These are phyloP conservation scores for Didymosphaeria variabile DNA, from an alignment of 2,329 filamentous ascomycete species.

Conservation along the genomic window DNA sequence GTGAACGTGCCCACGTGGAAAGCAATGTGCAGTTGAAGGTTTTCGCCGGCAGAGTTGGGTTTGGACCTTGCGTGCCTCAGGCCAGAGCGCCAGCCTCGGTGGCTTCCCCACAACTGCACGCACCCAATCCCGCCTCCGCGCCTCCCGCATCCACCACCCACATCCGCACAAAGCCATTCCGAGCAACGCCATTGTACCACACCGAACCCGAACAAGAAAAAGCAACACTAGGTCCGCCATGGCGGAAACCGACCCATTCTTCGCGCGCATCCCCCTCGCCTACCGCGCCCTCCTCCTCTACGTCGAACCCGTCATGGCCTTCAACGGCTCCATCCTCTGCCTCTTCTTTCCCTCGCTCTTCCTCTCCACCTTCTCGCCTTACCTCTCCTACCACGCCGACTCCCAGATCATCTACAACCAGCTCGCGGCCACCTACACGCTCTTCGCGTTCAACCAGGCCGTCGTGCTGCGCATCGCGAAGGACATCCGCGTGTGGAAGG, in stretches of 20 bases:
- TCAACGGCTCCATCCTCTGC: conserved; percentile 63
- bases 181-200: conserved; percentile 9
- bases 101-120: background rate
- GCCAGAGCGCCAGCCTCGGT: background rate
- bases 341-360: conserved; percentile 63
- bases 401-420: conserved; percentile 71
- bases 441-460: conserved; percentile 80
- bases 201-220: background rate
- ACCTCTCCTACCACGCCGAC: conserved; percentile 47
- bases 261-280: conserved; percentile 56
- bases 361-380: conserved; percentile 68
- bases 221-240: background rate
- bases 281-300: conserved; percentile 79
- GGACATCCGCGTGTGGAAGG: conserved; percentile 74
- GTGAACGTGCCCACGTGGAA: background rate
- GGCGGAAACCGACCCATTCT: background rate
- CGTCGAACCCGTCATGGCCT: conserved; percentile 68
- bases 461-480: conserved; percentile 74
- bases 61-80: background rate
- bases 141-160: background rate
- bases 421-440: conserved; percentile 78
- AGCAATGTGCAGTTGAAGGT: background rate
- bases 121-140: background rate
- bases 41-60: background rate
- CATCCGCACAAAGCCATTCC: background rate